Evolutionary conservation across 495 filamentous ascomycete species (phyloP).

Genomic region (Bombardia bombarda): DNA sequence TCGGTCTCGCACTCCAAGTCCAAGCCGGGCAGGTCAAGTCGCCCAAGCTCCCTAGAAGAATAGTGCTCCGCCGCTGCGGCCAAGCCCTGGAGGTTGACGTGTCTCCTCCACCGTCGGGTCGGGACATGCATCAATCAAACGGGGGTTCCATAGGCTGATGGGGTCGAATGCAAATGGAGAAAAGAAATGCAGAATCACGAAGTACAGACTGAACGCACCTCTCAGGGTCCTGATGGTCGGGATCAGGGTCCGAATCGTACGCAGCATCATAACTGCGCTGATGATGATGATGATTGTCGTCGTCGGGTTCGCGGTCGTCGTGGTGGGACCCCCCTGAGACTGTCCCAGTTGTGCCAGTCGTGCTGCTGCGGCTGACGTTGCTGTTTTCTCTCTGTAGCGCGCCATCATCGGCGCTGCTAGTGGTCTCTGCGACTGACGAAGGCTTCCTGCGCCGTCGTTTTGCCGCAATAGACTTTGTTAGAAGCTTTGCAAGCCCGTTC

Average conservation of each 20-base stretch:
- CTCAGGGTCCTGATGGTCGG: too few relatives aligned
- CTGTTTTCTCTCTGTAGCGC: constrained; percentile 7
- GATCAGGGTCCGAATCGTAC: constrained; percentile 3
- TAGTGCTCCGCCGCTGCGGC: too few relatives aligned
- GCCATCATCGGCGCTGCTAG: constrained; percentile 19
- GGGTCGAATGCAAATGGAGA: too few relatives aligned
- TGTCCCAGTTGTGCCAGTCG: constrained; percentile 5
- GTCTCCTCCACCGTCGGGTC: too few relatives aligned
- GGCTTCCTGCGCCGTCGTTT: constrained; percentile 36
- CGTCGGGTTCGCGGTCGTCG: constrained; percentile 8
- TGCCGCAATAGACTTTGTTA: constrained; percentile 35
- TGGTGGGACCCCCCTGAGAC: too few relatives aligned
- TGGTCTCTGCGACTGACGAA: constrained; percentile 12
- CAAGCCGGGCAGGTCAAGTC: too few relatives aligned
- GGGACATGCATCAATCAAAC: too few relatives aligned
- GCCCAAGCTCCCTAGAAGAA: too few relatives aligned
- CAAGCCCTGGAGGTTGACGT: too few relatives aligned
- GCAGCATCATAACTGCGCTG: background rate
- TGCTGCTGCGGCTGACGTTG: constrained; percentile 16
- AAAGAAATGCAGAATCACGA: too few relatives aligned
- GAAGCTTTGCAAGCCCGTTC: constrained; percentile 39
- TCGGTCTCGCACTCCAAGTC: too few relatives aligned
- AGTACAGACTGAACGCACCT: background rate
- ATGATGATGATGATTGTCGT: background rate
- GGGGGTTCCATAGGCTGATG: too few relatives aligned